Conservation (phyloP, 2,329 filamentous ascomycete genomes). For the Pyricularia grisea region DNA sequence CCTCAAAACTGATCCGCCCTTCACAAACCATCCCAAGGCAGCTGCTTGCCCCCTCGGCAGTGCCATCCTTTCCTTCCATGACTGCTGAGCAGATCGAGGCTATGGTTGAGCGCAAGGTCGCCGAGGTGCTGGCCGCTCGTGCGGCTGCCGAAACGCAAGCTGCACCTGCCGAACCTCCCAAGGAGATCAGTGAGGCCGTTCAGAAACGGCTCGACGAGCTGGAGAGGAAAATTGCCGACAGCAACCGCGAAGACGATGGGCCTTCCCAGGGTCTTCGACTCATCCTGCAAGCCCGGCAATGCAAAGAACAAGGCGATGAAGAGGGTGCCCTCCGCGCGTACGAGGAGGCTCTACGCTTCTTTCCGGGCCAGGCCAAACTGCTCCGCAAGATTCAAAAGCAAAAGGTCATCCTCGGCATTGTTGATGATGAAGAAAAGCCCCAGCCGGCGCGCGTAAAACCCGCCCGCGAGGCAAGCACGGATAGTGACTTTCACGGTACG, state of each 20-base stretch:
- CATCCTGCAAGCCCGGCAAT: conserved; percentile 83
- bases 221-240: conserved; percentile 73
- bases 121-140: conserved; percentile 76
- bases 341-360: conserved; percentile 72
- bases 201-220: conserved; percentile 74
- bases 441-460: background rate
- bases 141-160: conserved; percentile 27
- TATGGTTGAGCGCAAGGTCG: conserved; percentile 84
- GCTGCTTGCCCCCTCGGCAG: background rate
- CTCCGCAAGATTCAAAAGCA: conserved; percentile 55
- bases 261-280: conserved; percentile 77
- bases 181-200: conserved; percentile 60
- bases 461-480: background rate
- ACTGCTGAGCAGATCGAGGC: conserved; percentile 75
- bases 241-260: conserved; percentile 51
- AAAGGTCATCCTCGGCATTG: conserved; percentile 22
- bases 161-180: conserved; percentile 17
- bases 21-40: conserved; percentile 7
- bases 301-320: conserved; percentile 76
- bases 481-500: conserved; percentile 25
- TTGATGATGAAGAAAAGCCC: conserved; percentile 23
- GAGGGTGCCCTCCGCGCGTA: conserved; percentile 75
- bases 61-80: conserved; percentile 31
- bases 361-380: conserved; percentile 75
- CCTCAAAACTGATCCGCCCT: conserved; percentile 32